Base-by-base conservation (phyloP, 495 filamentous ascomycete genomes). In the Penicillium steckii region DNA sequence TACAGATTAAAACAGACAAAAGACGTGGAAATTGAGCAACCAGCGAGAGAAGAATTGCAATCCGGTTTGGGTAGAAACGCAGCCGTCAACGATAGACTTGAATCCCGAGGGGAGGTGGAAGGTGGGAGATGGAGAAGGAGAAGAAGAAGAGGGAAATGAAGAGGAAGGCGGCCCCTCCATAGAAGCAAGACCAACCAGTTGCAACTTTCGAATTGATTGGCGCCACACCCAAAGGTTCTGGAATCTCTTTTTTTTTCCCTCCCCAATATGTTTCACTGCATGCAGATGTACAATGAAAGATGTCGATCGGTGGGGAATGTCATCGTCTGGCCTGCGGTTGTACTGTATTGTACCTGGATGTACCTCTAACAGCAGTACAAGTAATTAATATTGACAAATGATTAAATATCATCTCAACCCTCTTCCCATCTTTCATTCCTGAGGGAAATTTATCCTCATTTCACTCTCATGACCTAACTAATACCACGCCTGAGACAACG, bases 281-380 rank as follows among this genome's bases (percentile, higher is more conserved):
- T 60, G 56, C 62, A 61, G 53, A 56, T 13, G 42, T 40, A 43
- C 30, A 43, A 40, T 27, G 29, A 9, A 22, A 43, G 44, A 26
- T 50, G 56, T 57, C 54, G 61, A 64, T 63, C 61, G 55, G 51
- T 56, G 58, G 55, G 44, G 58, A 60, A 61, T 54, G 53, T 37
- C 41, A 30, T 22, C 3, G 38, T 40, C 38, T 23, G 21, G 38
- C 17, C 38, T 21, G n/a, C n/a, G n/a, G n/a, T n/a, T n/a, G n/a
- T n/a, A n/a, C n/a, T n/a, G n/a, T n/a, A n/a, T n/a, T n/a, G n/a
- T n/a, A n/a, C n/a, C n/a, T n/a, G n/a, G n/a, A n/a, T n/a, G n/a
- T n/a, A n/a, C n/a, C n/a, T n/a, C n/a, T n/a, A n/a, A n/a, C n/a
- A n/a, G n/a, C n/a, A n/a, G n/a, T n/a, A n/a, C n/a, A n/a, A n/a